Evolutionary conservation across 2,329 filamentous ascomycete species (phyloP), one percentile per base, ranked within the genome.

Genomic region (Parastagonospora avenae): DNA sequence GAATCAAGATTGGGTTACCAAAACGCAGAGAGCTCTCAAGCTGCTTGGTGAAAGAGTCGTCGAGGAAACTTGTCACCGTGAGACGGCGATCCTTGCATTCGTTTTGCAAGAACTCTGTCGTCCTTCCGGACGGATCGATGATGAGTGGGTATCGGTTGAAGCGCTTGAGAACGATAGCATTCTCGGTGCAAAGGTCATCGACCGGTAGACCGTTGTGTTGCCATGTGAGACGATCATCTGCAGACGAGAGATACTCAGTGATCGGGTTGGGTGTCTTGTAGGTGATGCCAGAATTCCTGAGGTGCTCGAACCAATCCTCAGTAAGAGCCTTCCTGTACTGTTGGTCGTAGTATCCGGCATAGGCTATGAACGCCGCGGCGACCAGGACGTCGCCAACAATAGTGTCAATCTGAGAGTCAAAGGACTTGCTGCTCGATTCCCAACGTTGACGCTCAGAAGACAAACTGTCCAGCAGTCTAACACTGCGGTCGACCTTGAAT

Each of bases 71-170:
- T 0, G 94, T 99, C 43, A 99, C 91, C 0, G 93, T 99, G 52
- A 99, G 85, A 45, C 92, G 91, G 50, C 93, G 87, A 46, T 96
- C 92, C 71, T 93, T 93, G 81, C 89, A 94, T 76, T 97, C 91
- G 68, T 92, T 93, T 75, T 96, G 90, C 67, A 99, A 74, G 79
- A 97, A 99, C 66, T 99, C 94, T 0, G 91, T 94, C 16, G 93
- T 91, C 60, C 94, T 86, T 36, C 94, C 94, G 11, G 94, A 97
- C 1, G 95, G 95, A 74, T 99, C 94, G 72, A 99, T 96, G 74
- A 99, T 97, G 54, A 99, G 84, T 38, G 95, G 94, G 74, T 99
- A 99, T 58, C 94, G 86, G 79, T 99, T 99, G 86, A 97, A 99
- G 51, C 94, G 88, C 80, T 97, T 92, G 54, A 99, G 84, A 61